Percentiles rank a stretch among this genome's conserved stretches.
Conservation (phyloP, 257 asterid species). For the Pogostemon cablin region DNA sequence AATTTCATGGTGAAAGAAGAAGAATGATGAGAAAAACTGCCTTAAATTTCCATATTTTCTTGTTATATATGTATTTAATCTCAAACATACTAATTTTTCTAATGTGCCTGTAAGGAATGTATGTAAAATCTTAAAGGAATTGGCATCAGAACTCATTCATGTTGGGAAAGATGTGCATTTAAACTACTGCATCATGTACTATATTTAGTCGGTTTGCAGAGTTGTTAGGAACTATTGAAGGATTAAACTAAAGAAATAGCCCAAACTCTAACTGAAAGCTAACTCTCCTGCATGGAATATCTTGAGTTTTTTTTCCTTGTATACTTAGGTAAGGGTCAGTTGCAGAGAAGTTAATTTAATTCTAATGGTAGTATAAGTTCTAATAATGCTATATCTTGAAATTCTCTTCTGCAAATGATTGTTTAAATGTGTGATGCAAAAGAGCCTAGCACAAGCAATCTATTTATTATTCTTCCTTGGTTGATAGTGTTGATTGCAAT, state of each 20-base stretch:
- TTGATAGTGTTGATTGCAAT: neutral
- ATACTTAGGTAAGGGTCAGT: neutral
- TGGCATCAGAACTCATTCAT: neutral
- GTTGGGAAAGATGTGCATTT: neutral
- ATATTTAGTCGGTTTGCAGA: neutral
- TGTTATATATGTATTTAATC: neutral
- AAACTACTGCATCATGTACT: neutral
- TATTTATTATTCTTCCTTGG: neutral
- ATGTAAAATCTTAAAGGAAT: neutral
- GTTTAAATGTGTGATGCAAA: neutral
- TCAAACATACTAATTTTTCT: neutral
- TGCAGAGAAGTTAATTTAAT: neutral
- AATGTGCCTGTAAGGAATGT: neutral
- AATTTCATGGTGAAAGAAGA: neutral
- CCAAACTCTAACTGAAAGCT: neutral
- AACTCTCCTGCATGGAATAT: neutral
- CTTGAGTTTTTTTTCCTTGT: neutral
- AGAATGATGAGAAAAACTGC: neutral
- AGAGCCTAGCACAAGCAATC: neutral
- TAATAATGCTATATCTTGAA: neutral
- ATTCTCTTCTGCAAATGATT: neutral
- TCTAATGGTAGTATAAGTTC: neutral
- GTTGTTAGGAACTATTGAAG: neutral
- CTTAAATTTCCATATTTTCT: neutral
- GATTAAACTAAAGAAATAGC: neutral